Evolutionary conservation across 306 rosid genomes (phyloP).

Genomic region (Hippophae gyantsensis): DNA sequence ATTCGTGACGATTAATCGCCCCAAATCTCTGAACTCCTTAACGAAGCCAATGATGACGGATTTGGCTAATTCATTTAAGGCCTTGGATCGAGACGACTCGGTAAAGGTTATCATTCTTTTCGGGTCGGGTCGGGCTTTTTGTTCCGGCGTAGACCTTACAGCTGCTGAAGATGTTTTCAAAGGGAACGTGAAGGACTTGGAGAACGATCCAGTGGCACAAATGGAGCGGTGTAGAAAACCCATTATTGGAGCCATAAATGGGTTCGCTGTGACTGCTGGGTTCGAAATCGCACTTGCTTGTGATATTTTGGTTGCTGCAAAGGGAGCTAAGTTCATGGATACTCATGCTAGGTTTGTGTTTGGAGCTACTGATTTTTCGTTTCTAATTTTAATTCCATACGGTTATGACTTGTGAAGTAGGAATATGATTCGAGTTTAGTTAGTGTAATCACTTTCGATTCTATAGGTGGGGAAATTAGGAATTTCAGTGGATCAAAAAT

Average conservation of each 20-base stretch:
- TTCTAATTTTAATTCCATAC: no score
- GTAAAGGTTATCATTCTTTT: constrained; percentile 60
- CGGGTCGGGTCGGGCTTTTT: constrained; percentile 83
- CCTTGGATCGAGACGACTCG: constrained; percentile 46
- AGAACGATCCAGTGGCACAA: constrained; percentile 56
- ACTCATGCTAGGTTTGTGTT: constrained; percentile 64
- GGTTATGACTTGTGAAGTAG: no score
- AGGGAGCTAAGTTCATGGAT: constrained; percentile 74
- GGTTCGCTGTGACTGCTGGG: constrained; percentile 92
- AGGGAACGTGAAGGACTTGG: constrained; percentile 80
- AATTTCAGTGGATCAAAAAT: no score
- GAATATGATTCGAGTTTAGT: no score
- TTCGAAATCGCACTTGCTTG: constrained; percentile 89
- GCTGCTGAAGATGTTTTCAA: constrained; percentile 86
- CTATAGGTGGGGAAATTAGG: no score
- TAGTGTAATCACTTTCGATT: no score
- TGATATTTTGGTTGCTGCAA: constrained; percentile 65
- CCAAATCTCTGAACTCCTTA: constrained; percentile 66
- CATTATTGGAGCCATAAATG: constrained; percentile 68
- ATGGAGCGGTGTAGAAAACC: constrained; percentile 83
- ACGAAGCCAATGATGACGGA: constrained; percentile 67
- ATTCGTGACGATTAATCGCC: constrained; percentile 65
- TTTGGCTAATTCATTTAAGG: constrained; percentile 59
- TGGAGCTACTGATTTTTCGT: background rate
- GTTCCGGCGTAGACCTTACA: constrained; percentile 82